Evolutionary conservation across 306 rosid species (phyloP).

Genomic region (Fragaria iinumae): DNA sequence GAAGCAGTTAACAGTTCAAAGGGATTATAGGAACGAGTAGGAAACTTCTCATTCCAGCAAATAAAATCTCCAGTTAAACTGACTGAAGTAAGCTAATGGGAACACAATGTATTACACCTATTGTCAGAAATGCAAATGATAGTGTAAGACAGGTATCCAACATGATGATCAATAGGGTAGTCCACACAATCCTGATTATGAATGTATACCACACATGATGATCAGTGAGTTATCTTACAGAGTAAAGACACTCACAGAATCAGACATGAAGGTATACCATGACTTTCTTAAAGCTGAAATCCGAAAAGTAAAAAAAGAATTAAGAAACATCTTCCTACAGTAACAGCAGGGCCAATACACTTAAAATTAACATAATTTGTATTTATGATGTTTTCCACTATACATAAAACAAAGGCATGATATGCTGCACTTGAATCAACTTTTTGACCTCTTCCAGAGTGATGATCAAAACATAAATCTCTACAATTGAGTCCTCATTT

Average conservation of each 20-base stretch:
- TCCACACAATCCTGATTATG: slow-evolving; percentile 6
- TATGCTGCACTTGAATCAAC: slow-evolving; percentile 16
- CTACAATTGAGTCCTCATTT: background rate
- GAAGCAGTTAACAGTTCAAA: background rate
- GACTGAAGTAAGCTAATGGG: background rate
- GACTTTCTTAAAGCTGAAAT: slow-evolving; percentile 20
- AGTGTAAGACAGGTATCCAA: slow-evolving; percentile 1
- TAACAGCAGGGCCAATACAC: slow-evolving; percentile 24
- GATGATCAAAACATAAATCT: background rate
- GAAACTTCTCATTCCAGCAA: background rate
- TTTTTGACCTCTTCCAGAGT: slow-evolving; percentile 11
- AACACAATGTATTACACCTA: background rate
- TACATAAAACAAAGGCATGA: slow-evolving; percentile 32
- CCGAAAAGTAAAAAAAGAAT: background rate
- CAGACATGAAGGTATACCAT: slow-evolving; percentile 1
- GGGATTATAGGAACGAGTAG: background rate
- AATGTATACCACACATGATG: background rate
- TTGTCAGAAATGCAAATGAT: slow-evolving; percentile 1
- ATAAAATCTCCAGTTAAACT: background rate
- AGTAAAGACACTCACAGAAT: background rate
- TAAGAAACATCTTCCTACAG: slow-evolving; percentile 19
- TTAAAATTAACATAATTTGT: slow-evolving; percentile 25
- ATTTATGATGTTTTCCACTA: slow-evolving; percentile 41
- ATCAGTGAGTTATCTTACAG: background rate
- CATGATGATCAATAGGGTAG: background rate